These are phyloP conservation scores for Xylaria cubensis DNA, from an alignment of 495 filamentous ascomycete genomes.

Conservation along the genomic window DNA sequence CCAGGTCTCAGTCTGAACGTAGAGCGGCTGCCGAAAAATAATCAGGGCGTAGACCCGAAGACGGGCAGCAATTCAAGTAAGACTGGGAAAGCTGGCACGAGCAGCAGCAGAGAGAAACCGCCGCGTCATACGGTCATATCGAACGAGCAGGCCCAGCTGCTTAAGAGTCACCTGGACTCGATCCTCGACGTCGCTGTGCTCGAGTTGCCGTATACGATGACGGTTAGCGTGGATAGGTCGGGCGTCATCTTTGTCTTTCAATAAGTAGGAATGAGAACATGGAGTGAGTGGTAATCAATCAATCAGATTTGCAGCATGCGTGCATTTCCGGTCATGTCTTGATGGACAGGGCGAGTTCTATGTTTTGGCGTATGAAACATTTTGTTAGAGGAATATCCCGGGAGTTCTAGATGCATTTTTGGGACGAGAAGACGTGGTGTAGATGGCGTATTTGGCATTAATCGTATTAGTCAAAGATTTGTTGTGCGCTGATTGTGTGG, in stretches of 20 bases:
- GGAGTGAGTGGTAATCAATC: neutral
- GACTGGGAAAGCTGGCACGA: conserved; percentile 36
- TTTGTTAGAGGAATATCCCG: neutral
- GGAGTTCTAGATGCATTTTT: conserved; percentile 16
- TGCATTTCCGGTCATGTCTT: neutral
- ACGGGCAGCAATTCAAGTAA: conserved; percentile 42
- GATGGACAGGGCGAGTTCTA: too few species aligned
- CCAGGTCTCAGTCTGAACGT: conserved; percentile 74
- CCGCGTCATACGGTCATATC: conserved; percentile 87
- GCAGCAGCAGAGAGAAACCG: conserved; percentile 53
- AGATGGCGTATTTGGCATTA: neutral
- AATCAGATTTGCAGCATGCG: neutral
- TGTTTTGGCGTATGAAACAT: neutral
- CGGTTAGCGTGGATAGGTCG: conserved; percentile 86
- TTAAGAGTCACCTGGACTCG: conserved; percentile 86
- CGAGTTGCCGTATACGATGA: conserved; percentile 91
- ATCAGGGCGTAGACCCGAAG: conserved; percentile 49
- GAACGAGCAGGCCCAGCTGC: conserved; percentile 81
- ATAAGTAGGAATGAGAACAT: conserved; percentile 36
- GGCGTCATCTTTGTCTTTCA: conserved; percentile 90
- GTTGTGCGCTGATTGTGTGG: neutral
- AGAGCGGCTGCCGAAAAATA: conserved; percentile 67
- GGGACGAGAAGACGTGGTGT: neutral
- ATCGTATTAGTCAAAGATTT: neutral
- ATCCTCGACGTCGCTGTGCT: conserved; percentile 88